Percentiles rank a stretch among this genome's conserved stretches.
Evolutionary conservation across 495 filamentous ascomycete genomes (phyloP).

Genomic region (Mytilinidion resinicola): DNA sequence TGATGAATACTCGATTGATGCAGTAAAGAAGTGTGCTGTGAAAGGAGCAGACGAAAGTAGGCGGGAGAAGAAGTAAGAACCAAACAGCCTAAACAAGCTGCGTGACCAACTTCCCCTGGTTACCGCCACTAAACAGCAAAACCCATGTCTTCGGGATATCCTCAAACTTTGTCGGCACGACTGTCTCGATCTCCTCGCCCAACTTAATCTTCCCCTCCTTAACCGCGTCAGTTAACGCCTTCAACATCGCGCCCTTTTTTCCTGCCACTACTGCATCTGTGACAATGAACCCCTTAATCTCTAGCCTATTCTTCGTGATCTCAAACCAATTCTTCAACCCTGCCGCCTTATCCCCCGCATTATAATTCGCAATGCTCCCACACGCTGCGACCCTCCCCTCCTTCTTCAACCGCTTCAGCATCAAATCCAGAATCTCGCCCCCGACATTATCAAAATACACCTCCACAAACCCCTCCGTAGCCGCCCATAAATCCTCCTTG

Average conservation of each 20-base stretch:
- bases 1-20: too few relatives aligned
- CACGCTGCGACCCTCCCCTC: slow-evolving; percentile 57
- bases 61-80: neutral
- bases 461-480: slow-evolving; percentile 58
- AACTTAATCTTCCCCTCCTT: slow-evolving; percentile 39
- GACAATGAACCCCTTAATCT: slow-evolving; percentile 59
- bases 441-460: slow-evolving; percentile 71
- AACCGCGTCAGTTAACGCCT: slow-evolving; percentile 42
- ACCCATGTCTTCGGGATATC: slow-evolving; percentile 39
- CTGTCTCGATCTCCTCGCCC: slow-evolving; percentile 29
- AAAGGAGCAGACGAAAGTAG: neutral
- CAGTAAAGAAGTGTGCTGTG: neutral
- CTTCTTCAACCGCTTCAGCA: slow-evolving; percentile 49
- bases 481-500: slow-evolving; percentile 48
- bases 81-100: slow-evolving; percentile 10
- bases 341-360: slow-evolving; percentile 30
- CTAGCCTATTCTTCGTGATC: slow-evolving; percentile 45
- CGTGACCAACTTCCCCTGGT: slow-evolving; percentile 37
- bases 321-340: slow-evolving; percentile 48
- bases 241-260: slow-evolving; percentile 25
- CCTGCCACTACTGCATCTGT: slow-evolving; percentile 38
- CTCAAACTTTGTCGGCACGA: slow-evolving; percentile 36
- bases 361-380: slow-evolving; percentile 50
- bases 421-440: slow-evolving; percentile 57
- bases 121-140: slow-evolving; percentile 33